Conservation (phyloP, 2,329 filamentous ascomycete genomes). For the Fusarium sp. region DNA sequence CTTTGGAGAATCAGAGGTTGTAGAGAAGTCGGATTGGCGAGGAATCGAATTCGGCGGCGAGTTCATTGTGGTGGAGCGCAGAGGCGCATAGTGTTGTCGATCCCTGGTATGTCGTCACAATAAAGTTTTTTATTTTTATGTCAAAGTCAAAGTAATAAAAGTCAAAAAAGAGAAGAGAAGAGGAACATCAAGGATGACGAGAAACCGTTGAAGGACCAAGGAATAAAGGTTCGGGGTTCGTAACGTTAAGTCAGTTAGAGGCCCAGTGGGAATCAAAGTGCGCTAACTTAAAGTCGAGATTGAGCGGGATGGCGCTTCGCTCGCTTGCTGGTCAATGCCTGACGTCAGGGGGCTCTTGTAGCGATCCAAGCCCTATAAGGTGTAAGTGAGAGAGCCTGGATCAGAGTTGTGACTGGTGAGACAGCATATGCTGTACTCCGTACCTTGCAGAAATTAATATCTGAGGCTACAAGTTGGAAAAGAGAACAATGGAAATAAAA, state of each 20-base stretch:
- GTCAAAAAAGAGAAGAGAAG: not conserved
- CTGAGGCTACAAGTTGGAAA: not conserved
- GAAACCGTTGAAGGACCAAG: conserved; percentile 3
- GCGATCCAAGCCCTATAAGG: conserved; percentile 13
- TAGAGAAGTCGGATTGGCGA: conserved; percentile 14
- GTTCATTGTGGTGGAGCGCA: conserved; percentile 38
- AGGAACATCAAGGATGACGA: not conserved
- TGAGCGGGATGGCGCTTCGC: conserved; percentile 27
- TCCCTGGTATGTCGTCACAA: not conserved
- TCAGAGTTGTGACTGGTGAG: not conserved
- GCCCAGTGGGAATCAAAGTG: conserved; percentile 4
- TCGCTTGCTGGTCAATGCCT: conserved; percentile 9
- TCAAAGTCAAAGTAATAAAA: not conserved
- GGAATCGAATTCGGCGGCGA: conserved; percentile 46
- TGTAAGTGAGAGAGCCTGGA: not conserved
- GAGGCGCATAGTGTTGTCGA: conserved; percentile 15
- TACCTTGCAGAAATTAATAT: too few species aligned
- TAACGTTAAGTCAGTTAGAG: conserved; percentile 11
- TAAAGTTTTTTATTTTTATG: not conserved
- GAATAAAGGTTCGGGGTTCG: not conserved
- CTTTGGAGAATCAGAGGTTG: conserved; percentile 4
- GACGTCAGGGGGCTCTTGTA: conserved; percentile 32
- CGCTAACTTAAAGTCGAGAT: conserved; percentile 18
- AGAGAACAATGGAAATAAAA: not conserved
- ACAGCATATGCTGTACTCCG: too few species aligned